Percentiles rank a stretch among this genome's conserved stretches.
Evolutionary conservation across 768 basidiomycete genomes (phyloP).

Genomic region (Omphalotus guepiniiformis): DNA sequence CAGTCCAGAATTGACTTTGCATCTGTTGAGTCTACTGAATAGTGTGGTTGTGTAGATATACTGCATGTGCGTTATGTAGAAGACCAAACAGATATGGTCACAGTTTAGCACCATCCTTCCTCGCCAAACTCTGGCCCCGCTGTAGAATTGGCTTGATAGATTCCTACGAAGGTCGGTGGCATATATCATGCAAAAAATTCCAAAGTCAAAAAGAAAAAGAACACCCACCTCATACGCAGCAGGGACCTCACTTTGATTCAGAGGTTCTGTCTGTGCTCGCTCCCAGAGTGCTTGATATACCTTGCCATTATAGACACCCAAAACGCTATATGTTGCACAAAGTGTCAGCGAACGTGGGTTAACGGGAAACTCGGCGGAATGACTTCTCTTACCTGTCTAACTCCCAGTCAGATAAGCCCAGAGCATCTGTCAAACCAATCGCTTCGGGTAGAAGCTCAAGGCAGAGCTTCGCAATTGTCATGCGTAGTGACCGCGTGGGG

Average conservation of each 20-base stretch:
- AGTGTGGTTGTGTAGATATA: no score
- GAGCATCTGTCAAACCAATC: slow-evolving; percentile 67
- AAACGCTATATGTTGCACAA: slow-evolving; percentile 39
- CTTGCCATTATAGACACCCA: slow-evolving; percentile 59
- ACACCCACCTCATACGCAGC: slow-evolving; percentile 51
- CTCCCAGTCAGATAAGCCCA: slow-evolving; percentile 74
- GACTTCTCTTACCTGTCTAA: slow-evolving; percentile 54
- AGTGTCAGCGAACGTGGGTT: background rate
- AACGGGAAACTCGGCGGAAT: background rate
- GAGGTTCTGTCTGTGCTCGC: slow-evolving; percentile 51
- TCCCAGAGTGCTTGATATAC: slow-evolving; percentile 69
- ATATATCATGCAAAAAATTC: no score
- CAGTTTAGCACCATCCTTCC: slow-evolving; percentile 27
- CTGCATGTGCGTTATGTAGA: no score
- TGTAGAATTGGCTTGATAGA: slow-evolving; percentile 51
- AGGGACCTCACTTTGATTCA: slow-evolving; percentile 49
- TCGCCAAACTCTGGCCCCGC: slow-evolving; percentile 39
- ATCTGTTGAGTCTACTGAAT: no score
- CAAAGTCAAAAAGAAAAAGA: background rate
- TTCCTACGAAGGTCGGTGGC: slow-evolving; percentile 19
- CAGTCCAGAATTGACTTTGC: no score
- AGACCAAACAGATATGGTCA: no score
- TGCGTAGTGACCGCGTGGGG: slow-evolving; percentile 43
- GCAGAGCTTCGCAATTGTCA: slow-evolving; percentile 46
- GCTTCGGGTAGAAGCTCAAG: slow-evolving; percentile 54